A percentile compares a stretch with the other conserved stretches of the same genome.
Evolutionary conservation across 345 rosid species (phyloP).

Genomic region (Trapa incisa): DNA sequence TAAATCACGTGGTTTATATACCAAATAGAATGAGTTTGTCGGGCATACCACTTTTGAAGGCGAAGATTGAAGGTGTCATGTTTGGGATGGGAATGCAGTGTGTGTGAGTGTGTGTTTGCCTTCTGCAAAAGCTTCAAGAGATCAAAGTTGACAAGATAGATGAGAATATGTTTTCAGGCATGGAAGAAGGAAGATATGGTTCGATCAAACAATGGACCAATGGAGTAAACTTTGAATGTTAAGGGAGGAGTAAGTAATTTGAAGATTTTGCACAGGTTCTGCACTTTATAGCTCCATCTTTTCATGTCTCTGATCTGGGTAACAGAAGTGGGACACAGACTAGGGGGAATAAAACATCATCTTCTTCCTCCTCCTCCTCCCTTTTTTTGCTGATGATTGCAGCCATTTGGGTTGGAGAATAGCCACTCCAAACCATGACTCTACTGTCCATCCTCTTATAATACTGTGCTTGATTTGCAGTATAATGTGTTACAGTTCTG

Average conservation of each 20-base stretch:
- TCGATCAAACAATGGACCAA: background rate
- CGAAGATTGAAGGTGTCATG: slow-evolving; percentile 15
- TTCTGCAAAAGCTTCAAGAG: slow-evolving; percentile 10
- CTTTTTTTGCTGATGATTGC: slow-evolving; percentile 30
- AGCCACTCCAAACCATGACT: background rate
- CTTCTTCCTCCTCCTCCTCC: slow-evolving; percentile 14
- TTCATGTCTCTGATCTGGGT: slow-evolving; percentile 31
- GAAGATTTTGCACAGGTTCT: slow-evolving; percentile 22
- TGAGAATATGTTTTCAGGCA: slow-evolving; percentile 9
- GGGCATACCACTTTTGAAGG: slow-evolving; percentile 33
- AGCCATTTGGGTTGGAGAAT: slow-evolving; percentile 24
- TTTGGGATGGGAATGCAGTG: slow-evolving; percentile 12
- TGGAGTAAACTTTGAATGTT: background rate
- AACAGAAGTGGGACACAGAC: slow-evolving; percentile 22
- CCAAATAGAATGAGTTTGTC: slow-evolving; percentile 43
- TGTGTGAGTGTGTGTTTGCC: slow-evolving; percentile 21
- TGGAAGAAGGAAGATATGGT: background rate
- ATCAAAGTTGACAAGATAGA: slow-evolving; percentile 24
- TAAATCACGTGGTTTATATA: slow-evolving; percentile 28
- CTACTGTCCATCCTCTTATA: background rate
- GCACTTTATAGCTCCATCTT: slow-evolving; percentile 43
- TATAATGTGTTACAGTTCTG: no score
- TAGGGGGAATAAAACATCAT: slow-evolving; percentile 26
- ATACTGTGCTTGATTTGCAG: no score
- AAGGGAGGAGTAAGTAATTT: slow-evolving; percentile 1